Conservation (phyloP, 1,139 yeast species). For the Saccharomyces hybrid region DNA sequence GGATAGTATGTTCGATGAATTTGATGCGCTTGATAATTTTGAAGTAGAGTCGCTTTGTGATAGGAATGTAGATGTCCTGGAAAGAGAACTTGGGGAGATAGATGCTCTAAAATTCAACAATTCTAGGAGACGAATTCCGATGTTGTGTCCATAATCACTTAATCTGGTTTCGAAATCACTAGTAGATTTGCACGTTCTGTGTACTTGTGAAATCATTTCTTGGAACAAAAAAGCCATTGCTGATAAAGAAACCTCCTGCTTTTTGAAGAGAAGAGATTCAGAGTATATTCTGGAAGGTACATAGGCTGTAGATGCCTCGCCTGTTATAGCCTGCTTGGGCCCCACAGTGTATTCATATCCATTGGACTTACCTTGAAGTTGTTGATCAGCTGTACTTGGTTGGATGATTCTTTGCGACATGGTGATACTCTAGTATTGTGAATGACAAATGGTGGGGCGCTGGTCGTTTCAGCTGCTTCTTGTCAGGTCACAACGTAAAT, state of each 20-base stretch:
- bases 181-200: constrained; percentile 22
- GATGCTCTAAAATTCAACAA: constrained; percentile 47
- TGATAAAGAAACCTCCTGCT: constrained; percentile 32
- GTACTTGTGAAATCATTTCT: constrained; percentile 24
- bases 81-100: constrained; percentile 14
- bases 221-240: constrained; percentile 29
- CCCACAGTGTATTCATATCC: not conserved
- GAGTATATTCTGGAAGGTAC: not conserved
- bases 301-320: not conserved
- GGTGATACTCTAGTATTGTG: not conserved
- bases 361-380: not conserved
- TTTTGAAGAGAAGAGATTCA: constrained; percentile 23
- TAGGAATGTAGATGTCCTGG: constrained; percentile 24
- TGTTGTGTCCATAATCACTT: constrained; percentile 66
- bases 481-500: too few species aligned
- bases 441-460: too few species aligned
- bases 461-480: too few species aligned
- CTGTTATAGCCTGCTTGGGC: not conserved
- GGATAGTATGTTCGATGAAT: constrained; percentile 28
- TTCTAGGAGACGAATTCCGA: constrained; percentile 56
- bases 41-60: constrained; percentile 12
- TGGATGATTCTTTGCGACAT: not conserved
- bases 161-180: constrained; percentile 60
- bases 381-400: not conserved
- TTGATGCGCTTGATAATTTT: constrained; percentile 1